Percentiles rank a stretch among this genome's conserved stretches.
These are phyloP conservation scores for Ophiocytium majus DNA, from an alignment of 352 stramenopile species.

Conservation along the genomic window DNA sequence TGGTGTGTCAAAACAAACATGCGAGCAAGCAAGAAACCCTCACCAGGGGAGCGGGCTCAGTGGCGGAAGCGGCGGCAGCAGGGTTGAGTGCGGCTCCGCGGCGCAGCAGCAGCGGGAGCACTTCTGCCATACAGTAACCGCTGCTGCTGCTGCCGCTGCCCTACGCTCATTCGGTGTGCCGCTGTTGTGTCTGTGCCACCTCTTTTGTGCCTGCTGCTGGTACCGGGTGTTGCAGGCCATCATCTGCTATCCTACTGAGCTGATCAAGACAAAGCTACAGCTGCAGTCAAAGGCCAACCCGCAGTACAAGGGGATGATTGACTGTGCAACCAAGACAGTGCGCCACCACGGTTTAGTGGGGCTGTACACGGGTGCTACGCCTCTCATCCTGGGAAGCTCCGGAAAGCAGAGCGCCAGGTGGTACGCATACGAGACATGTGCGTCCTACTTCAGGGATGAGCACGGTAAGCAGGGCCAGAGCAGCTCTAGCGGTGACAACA, in stretches of 20 bases:
- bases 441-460: neutral
- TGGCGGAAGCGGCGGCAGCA: too few relatives aligned
- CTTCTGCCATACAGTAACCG: too few relatives aligned
- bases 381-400: neutral
- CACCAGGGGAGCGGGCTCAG: too few relatives aligned
- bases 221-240: neutral
- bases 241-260: neutral
- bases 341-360: neutral
- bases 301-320: conserved; percentile 10
- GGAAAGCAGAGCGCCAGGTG: conserved; percentile 7
- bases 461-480: neutral
- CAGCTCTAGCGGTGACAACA: too few relatives aligned
- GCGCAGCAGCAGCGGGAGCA: too few relatives aligned
- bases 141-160: too few relatives aligned
- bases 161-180: too few relatives aligned
- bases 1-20: too few relatives aligned
- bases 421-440: neutral
- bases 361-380: neutral
- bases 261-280: conserved; percentile 1
- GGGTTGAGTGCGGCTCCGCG: too few relatives aligned
- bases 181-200: too few relatives aligned
- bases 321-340: conserved; percentile 7
- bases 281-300: neutral
- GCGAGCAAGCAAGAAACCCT: conserved; percentile 7
- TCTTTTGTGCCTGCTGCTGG: too few relatives aligned